Evolutionary conservation across 768 basidiomycete species (phyloP), one percentile per base, ranked within the genome.

Genomic region (Pulveroboletus sp.): DNA sequence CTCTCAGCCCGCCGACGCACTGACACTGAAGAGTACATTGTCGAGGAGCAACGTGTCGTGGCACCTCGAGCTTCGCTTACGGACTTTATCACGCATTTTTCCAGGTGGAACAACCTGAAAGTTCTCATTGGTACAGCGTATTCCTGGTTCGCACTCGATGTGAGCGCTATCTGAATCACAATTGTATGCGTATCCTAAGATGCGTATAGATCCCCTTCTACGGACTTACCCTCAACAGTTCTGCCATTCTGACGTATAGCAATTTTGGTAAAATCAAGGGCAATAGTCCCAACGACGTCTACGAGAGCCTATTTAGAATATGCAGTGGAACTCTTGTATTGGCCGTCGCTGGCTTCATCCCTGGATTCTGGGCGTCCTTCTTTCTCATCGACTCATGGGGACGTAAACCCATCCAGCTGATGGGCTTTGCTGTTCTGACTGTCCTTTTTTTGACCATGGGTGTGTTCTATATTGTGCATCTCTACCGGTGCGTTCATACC

Each of bases 81-180:
- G 9, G 89, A 91, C 69, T 95, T 96, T 74, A 5, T 57, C 3
- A 50, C 44, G 0, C 72, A 90, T 72, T 94, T 90, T 63, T 69
- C 80, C 38, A 72, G 84, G 58, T 84, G 85, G 85, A 65, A 82
- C 62, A 89, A 95, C 71, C 60, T 78, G 50, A 93, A 90, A 70
- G 70, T 91, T 46, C 76, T 94, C 48, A 65, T 93, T 44, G 89
- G 89, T 6, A 77, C 81, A 8, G 66, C 87, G 0, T 93, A 84
- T 65, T 87, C 84, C 6, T 93, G 93, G 92, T 93, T 93, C 57
- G 91, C 90, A 15, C 77, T 92, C n/a, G 86, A 87, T 54, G 85
- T 84, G 39, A 51, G 85, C 69, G 10, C 21, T 10, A 12, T 47
- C 37, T 21, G 14, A n/a, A 15, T 39, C 18, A 42, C 33, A 30